Evolutionary conservation across 352 stramenopile species (phyloP), one percentile per base, ranked within the genome.

Genomic region (Pythium graminicola): DNA sequence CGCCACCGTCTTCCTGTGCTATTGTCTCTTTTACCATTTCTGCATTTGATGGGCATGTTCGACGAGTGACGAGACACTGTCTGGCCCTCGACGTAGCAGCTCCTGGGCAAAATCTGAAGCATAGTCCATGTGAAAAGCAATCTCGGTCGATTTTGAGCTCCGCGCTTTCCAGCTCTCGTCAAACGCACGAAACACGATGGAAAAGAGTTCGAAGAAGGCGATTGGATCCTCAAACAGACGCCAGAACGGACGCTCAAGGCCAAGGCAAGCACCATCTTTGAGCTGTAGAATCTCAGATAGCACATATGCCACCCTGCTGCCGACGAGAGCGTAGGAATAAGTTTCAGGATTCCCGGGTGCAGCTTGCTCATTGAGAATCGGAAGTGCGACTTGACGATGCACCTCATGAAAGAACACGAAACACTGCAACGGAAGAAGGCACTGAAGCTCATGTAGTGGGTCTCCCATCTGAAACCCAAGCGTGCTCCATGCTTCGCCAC

Each of bases 161-260:
- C 72, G 62, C 9, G 72, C 46, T 55, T 81, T 77, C 73, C 77
- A 89, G 13, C 76, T 86, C 20, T 79, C 58, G 41, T 91, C 72
- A 46, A 89, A 89, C 3, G 73, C 70, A 24, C 78, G 77, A 52
- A 90, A 86, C 11, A 73, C 66, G 54, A 93, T 62, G 33, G 74
- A 81, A 40, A 83, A 93, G 9, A 93, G 68, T 57, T 93, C 82
- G 42, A 76, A 89, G 54, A 91, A 88, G 3, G 74, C 80, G 29
- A 91, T 81, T 0, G 82, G 78, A 62, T 93, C 82, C 46, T 93
- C 82, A 62, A 93, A 93, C 1, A 91, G 64, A 7, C 76, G 78
- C 82, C 82, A 93, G 55, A 91, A 93, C 22, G 81, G 77, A 7
- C 81, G 76, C 58, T 90, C 82, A 0, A 69, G 70, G 8, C 81